Conservation (phyloP, 805 yeast species). For the Spathaspora boniae region DNA sequence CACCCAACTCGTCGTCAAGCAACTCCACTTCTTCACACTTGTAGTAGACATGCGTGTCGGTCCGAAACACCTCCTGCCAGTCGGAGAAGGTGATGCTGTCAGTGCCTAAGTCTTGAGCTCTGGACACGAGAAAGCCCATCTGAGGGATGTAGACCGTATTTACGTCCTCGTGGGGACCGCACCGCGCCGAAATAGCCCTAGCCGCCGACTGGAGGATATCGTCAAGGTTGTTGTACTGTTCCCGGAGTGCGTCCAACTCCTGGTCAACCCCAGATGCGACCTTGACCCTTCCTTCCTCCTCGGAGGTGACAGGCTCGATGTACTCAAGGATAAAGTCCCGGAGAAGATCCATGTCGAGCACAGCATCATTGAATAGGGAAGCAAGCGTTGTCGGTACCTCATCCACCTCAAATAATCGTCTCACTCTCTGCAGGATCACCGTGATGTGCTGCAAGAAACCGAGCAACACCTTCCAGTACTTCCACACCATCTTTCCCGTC, state of each 20-base stretch:
- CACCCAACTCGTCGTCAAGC: slow-evolving; percentile 9
- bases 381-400: background rate
- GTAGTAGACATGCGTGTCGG: slow-evolving; percentile 7
- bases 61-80: slow-evolving; percentile 8
- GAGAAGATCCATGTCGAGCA: too few relatives aligned
- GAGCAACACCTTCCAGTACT: slow-evolving; percentile 7
- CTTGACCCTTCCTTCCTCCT: slow-evolving; percentile 5
- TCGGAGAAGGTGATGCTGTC: background rate
- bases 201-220: slow-evolving; percentile 4
- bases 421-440: background rate
- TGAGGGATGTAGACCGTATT: slow-evolving; percentile 9
- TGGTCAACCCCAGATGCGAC: slow-evolving; percentile 7
- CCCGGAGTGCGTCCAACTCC: slow-evolving; percentile 6
- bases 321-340: slow-evolving; percentile 3
- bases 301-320: slow-evolving; percentile 5
- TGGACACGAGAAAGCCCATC: slow-evolving; percentile 9
- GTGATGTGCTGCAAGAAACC: slow-evolving; percentile 6
- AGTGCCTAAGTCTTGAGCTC: slow-evolving; percentile 3
- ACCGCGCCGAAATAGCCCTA: background rate
- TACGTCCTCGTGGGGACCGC: slow-evolving; percentile 1
- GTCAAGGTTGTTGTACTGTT: slow-evolving; percentile 8
- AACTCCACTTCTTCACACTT: slow-evolving; percentile 2
- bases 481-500: slow-evolving; percentile 7
- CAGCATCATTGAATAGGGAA: background rate
- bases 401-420: background rate